These are phyloP conservation scores for Hanseniaspora jakobsenii DNA, from an alignment of 805 yeast species.

Conservation along the genomic window DNA sequence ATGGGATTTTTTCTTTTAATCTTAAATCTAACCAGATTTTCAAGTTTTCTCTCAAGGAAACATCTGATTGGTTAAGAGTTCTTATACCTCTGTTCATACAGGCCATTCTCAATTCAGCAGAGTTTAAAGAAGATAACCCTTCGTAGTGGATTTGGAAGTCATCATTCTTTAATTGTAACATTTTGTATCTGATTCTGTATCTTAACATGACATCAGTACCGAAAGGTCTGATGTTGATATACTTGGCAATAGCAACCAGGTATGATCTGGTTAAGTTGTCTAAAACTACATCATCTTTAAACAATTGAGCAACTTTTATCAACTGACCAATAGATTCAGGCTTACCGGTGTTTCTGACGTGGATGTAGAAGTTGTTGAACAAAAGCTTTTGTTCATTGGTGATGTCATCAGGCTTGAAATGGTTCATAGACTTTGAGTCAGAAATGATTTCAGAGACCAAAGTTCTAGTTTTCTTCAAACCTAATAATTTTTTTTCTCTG, in stretches of 20 bases:
- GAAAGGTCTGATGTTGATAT: constrained; percentile 80
- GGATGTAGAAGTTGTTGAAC: constrained; percentile 68
- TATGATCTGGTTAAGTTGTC: constrained; percentile 89
- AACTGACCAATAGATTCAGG: constrained; percentile 58
- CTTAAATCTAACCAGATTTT: constrained; percentile 82
- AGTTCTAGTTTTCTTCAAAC: constrained; percentile 50
- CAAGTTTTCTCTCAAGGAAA: constrained; percentile 69
- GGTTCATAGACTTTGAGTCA: constrained; percentile 54
- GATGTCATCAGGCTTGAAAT: constrained; percentile 54
- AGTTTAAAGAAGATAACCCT: constrained; percentile 73
- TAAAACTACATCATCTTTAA: constrained; percentile 83
- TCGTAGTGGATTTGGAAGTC: constrained; percentile 87
- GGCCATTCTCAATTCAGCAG: constrained; percentile 72
- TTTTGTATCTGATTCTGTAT: constrained; percentile 81
- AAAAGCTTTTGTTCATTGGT: constrained; percentile 61
- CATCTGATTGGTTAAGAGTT: constrained; percentile 66
- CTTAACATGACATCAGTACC: constrained; percentile 88
- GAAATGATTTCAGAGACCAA: constrained; percentile 51
- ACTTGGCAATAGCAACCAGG: constrained; percentile 82
- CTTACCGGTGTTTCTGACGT: constrained; percentile 50
- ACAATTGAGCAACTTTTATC: constrained; percentile 72
- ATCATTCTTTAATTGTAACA: constrained; percentile 83
- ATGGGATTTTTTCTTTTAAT: constrained; percentile 79
- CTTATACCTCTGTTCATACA: constrained; percentile 91
- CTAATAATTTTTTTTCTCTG: constrained; percentile 44